Conservation (phyloP, 2,329 filamentous ascomycete genomes). For the Fusarium keratoplasticum region DNA sequence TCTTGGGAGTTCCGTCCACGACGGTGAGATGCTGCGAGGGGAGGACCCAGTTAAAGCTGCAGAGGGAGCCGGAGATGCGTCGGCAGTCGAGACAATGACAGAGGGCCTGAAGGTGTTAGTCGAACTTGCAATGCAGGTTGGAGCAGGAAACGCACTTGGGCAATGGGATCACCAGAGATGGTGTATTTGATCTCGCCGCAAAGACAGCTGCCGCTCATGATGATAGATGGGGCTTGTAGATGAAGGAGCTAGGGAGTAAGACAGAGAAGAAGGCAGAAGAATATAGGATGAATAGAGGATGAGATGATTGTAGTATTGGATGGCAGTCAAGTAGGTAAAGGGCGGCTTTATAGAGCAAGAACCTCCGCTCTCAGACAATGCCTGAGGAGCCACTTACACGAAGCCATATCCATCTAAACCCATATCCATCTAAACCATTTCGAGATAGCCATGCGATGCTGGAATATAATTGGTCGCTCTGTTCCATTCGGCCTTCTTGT, state of each 20-base stretch:
- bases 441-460: not conserved
- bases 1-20: not conserved
- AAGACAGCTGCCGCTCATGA: not conserved
- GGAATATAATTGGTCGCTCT: not conserved
- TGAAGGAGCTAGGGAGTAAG: not conserved
- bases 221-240: not conserved
- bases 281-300: not conserved
- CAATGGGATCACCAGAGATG: not conserved
- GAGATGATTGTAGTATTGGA: not conserved
- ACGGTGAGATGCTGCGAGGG: not conserved
- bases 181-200: not conserved
- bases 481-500: not conserved
- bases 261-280: not conserved
- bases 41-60: not conserved
- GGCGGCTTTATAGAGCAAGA: not conserved
- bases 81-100: not conserved
- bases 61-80: not conserved
- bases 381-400: not conserved
- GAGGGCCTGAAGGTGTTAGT: not conserved
- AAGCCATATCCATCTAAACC: not conserved
- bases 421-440: not conserved
- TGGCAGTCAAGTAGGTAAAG: not conserved
- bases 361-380: not conserved
- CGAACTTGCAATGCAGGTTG: not conserved
- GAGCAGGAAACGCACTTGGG: not conserved